Evolutionary conservation across 2,329 filamentous ascomycete species (phyloP).

Genomic region (Penicillium olsonii): DNA sequence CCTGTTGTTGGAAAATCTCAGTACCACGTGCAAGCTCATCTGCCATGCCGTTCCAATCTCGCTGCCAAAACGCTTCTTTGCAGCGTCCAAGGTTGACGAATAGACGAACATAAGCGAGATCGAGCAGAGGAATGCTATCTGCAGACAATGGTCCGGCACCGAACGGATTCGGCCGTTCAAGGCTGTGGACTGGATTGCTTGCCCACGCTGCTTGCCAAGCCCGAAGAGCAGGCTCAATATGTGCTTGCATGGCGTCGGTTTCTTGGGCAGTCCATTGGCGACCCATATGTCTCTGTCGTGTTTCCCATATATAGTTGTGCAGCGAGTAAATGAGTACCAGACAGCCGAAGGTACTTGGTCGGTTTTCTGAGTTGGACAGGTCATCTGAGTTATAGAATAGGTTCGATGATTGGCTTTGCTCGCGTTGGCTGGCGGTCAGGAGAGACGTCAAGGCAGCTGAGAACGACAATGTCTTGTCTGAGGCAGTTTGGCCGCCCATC

Average conservation of each 20-base stretch:
- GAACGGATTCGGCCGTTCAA: conserved; percentile 82
- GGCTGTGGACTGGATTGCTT: conserved; percentile 78
- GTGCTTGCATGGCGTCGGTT: conserved; percentile 92
- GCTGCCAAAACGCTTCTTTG: conserved; percentile 91
- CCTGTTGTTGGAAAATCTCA: conserved; percentile 73
- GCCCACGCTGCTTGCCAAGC: conserved; percentile 95
- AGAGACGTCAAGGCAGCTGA: conserved; percentile 78
- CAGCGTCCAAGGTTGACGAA: conserved; percentile 91
- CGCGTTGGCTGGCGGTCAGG: conserved; percentile 72
- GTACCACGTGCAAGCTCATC: conserved; percentile 78
- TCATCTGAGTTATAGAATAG: conserved; percentile 55
- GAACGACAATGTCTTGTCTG: conserved; percentile 74
- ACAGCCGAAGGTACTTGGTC: conserved; percentile 88
- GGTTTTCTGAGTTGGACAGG: conserved; percentile 63
- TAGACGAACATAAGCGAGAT: conserved; percentile 86
- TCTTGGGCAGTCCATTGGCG: conserved; percentile 89
- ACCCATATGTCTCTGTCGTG: conserved; percentile 82
- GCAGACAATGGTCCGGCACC: conserved; percentile 80
- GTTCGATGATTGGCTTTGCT: conserved; percentile 43
- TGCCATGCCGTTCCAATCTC: conserved; percentile 89
- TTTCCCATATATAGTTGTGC: conserved; percentile 99
- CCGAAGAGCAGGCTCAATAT: conserved; percentile 89
- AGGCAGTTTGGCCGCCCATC: conserved; percentile 71
- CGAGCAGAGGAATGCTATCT: conserved; percentile 85
- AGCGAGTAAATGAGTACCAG: conserved; percentile 89